A percentile compares a stretch with the other conserved stretches of the same genome.
Conservation (phyloP, 768 basidiomycete genomes). For the Leccinum subtestaceum region DNA sequence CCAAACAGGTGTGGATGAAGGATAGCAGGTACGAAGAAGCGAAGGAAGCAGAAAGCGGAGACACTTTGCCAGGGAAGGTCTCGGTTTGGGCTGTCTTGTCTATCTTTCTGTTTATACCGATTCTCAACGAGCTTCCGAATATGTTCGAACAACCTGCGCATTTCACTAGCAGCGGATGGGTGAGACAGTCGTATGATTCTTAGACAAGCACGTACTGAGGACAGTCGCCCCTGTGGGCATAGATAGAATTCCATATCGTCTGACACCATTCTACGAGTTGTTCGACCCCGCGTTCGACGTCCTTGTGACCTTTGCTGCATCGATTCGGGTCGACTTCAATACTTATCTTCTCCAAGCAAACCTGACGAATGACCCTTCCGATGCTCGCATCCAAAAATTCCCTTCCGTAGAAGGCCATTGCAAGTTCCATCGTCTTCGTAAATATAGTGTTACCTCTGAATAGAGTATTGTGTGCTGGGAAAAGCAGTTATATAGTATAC, state of each 20-base stretch:
- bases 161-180: slow-evolving; percentile 49
- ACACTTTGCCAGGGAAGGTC: slow-evolving; percentile 79
- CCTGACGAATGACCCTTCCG: slow-evolving; percentile 62
- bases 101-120: slow-evolving; percentile 48
- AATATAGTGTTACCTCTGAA: slow-evolving; percentile 67
- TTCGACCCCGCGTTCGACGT: slow-evolving; percentile 65
- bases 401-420: slow-evolving; percentile 81
- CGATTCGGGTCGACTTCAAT: slow-evolving; percentile 83
- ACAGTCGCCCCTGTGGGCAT: slow-evolving; percentile 67
- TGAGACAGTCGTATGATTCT: slow-evolving; percentile 1
- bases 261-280: slow-evolving; percentile 74
- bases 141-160: slow-evolving; percentile 65
- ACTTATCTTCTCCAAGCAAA: slow-evolving; percentile 69
- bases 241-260: slow-evolving; percentile 80
- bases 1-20: slow-evolving; percentile 86
- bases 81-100: slow-evolving; percentile 41
- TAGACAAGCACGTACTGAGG: slow-evolving; percentile 54
- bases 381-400: slow-evolving; percentile 79
- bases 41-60: slow-evolving; percentile 85
- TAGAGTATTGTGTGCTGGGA: slow-evolving; percentile 69
- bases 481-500: slow-evolving; percentile 1
- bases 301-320: slow-evolving; percentile 56
- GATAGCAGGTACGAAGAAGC: slow-evolving; percentile 88
- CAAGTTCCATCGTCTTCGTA: slow-evolving; percentile 74
- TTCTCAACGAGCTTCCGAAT: slow-evolving; percentile 72